A percentile compares a stretch with the other conserved stretches of the same genome.
phyloP scores from a whole-genome alignment of 1,139 yeast species.

The Nakaseomyces uthaithaninus region DNA sequence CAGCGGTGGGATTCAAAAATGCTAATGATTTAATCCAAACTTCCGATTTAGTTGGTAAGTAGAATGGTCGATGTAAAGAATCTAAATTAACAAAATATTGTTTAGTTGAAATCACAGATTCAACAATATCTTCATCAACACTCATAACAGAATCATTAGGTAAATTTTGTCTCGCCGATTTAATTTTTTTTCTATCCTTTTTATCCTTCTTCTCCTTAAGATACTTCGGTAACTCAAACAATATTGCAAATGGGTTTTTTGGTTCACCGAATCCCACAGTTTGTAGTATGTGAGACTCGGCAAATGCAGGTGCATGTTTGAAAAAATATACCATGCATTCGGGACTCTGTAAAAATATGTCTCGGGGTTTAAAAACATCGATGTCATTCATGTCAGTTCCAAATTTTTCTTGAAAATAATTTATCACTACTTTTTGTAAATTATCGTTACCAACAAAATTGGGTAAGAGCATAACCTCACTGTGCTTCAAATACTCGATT shows the following conservation, averaged over 20 bases:
- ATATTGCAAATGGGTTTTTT: conserved; percentile 62
- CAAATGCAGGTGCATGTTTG: conserved; percentile 66
- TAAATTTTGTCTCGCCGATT: conserved; percentile 11
- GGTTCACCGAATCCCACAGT: conserved; percentile 71
- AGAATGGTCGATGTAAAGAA: conserved; percentile 20
- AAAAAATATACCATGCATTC: conserved; percentile 67
- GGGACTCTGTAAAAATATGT: conserved; percentile 39
- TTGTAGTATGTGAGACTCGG: conserved; percentile 66
- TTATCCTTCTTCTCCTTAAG: conserved; percentile 63
- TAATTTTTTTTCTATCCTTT: conserved; percentile 54
- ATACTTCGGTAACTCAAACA: conserved; percentile 63
- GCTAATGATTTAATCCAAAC: conserved; percentile 56
- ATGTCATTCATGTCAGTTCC: conserved; percentile 62
- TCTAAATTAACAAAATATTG: conserved; percentile 29
- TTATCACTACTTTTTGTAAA: conserved; percentile 56
- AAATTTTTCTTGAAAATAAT: conserved; percentile 57
- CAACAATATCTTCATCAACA: conserved; percentile 21
- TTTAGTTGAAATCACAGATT: conserved; percentile 29
- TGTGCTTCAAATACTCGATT: conserved; percentile 32
- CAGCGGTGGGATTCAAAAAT: conserved; percentile 52
- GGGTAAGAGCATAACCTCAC: conserved; percentile 33
- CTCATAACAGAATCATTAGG: conserved; percentile 6
- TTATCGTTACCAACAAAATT: conserved; percentile 42
- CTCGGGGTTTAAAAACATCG: conserved; percentile 47
- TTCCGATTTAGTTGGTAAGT: conserved; percentile 27